phyloP scores from a whole-genome alignment of 2,329 filamentous ascomycete species.

The Epichloe elymi region DNA sequence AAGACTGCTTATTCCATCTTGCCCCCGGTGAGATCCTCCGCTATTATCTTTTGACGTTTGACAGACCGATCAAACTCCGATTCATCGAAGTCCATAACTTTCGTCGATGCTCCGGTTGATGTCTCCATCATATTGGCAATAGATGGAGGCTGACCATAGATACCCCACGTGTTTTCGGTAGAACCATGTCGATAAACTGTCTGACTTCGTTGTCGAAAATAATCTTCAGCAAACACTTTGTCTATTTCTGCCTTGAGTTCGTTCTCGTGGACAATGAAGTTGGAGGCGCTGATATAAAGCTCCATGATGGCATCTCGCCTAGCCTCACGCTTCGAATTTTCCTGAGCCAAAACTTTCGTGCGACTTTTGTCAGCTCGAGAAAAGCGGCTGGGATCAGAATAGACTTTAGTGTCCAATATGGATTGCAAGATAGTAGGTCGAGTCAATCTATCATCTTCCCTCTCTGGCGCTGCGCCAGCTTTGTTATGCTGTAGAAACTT shows the following conservation, averaged over 20 bases:
- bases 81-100: conserved; percentile 23
- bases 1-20: conserved; percentile 27
- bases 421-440: conserved; percentile 48
- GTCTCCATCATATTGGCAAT: conserved; percentile 31
- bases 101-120: conserved; percentile 21
- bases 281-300: conserved; percentile 76
- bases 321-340: conserved; percentile 36
- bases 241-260: conserved; percentile 67
- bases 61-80: conserved; percentile 31
- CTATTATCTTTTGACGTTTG: conserved; percentile 39
- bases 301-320: conserved; percentile 65
- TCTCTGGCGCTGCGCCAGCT: conserved; percentile 49
- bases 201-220: conserved; percentile 29
- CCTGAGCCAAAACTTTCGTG: conserved; percentile 29
- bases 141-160: conserved; percentile 30
- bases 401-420: conserved; percentile 32
- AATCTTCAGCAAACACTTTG: conserved; percentile 55
- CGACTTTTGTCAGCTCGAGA: conserved; percentile 34
- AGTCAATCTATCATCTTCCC: conserved; percentile 66
- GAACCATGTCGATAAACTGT: conserved; percentile 17
- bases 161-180: conserved; percentile 40
- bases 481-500: conserved; percentile 34
- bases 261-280: conserved; percentile 73
- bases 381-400: conserved; percentile 51
- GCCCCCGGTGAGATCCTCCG: conserved; percentile 48